Conservation (phyloP, 352 stramenopile species). For the Labyrinthula sp. region DNA sequence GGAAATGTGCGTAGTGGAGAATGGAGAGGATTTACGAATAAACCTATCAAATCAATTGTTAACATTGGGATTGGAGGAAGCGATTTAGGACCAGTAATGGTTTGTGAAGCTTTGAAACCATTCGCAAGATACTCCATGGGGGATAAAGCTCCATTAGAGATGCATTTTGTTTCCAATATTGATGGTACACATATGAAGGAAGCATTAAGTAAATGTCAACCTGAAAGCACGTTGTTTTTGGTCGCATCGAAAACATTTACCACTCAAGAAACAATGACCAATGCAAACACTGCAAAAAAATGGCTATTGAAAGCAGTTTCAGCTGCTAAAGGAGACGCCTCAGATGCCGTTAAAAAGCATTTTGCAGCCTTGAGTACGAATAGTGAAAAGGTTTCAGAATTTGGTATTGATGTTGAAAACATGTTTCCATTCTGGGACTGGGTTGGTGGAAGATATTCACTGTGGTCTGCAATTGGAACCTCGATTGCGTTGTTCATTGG, state of each 20-base stretch:
- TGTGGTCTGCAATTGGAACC: slow-evolving; percentile 86
- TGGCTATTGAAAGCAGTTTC: slow-evolving; percentile 63
- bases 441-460: slow-evolving; percentile 86
- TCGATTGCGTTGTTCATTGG: slow-evolving; percentile 84
- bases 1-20: slow-evolving; percentile 59
- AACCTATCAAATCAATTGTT: slow-evolving; percentile 75
- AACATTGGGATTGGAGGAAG: slow-evolving; percentile 84
- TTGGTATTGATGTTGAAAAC: slow-evolving; percentile 77
- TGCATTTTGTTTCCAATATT: slow-evolving; percentile 91
- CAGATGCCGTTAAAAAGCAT: slow-evolving; percentile 40
- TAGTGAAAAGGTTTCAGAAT: slow-evolving; percentile 50
- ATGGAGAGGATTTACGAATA: slow-evolving; percentile 67
- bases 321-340: slow-evolving; percentile 28
- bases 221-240: slow-evolving; percentile 80
- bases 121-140: slow-evolving; percentile 47
- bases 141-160: too few species aligned
- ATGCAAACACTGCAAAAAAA: slow-evolving; percentile 74
- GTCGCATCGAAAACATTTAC: slow-evolving; percentile 96
- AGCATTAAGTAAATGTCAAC: slow-evolving; percentile 62
- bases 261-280: slow-evolving; percentile 96
- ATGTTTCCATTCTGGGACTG: slow-evolving; percentile 98
- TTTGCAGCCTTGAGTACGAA: slow-evolving; percentile 42
- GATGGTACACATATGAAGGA: slow-evolving; percentile 86
- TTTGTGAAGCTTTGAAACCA: slow-evolving; percentile 68
- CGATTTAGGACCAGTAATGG: slow-evolving; percentile 86